Conservation (phyloP, 2,329 filamentous ascomycete species). For the Sporothrix globosa region DNA sequence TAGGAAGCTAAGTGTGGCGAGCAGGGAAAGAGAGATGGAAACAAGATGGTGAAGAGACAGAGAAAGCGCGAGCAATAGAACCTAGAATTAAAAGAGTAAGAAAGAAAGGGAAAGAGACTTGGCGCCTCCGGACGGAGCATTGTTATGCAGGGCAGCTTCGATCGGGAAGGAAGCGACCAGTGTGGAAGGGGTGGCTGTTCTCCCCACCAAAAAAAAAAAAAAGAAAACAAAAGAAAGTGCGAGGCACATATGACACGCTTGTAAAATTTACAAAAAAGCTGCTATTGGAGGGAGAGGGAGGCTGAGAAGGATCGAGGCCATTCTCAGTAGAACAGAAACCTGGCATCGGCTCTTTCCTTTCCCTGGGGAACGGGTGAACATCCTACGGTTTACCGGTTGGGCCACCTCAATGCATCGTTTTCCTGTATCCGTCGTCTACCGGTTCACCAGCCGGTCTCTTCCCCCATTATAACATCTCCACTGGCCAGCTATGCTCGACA, state of each 20-base stretch:
- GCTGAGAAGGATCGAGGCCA: slow-evolving; percentile 14
- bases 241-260: not conserved
- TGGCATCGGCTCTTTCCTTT: slow-evolving; percentile 9
- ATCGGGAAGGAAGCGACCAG: slow-evolving; percentile 11
- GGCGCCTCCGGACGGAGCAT: not conserved
- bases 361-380: not conserved
- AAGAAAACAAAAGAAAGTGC: not conserved
- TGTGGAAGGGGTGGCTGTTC: not conserved
- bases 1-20: not conserved
- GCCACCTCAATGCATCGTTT: too few relatives aligned
- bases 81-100: not conserved
- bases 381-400: not conserved
- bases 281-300: not conserved
- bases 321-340: slow-evolving; percentile 4
- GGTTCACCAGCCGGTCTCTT: not conserved
- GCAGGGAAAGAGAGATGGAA: slow-evolving; percentile 6
- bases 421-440: too few relatives aligned
- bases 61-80: slow-evolving; percentile 4
- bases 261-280: not conserved
- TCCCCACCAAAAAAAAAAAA: not conserved
- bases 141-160: slow-evolving; percentile 12
- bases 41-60: slow-evolving; percentile 4
- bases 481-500: not conserved
- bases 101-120: not conserved
- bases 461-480: not conserved